phyloP scores from a whole-genome alignment of 352 stramenopile genomes.

The Phytopythium aichiense region DNA sequence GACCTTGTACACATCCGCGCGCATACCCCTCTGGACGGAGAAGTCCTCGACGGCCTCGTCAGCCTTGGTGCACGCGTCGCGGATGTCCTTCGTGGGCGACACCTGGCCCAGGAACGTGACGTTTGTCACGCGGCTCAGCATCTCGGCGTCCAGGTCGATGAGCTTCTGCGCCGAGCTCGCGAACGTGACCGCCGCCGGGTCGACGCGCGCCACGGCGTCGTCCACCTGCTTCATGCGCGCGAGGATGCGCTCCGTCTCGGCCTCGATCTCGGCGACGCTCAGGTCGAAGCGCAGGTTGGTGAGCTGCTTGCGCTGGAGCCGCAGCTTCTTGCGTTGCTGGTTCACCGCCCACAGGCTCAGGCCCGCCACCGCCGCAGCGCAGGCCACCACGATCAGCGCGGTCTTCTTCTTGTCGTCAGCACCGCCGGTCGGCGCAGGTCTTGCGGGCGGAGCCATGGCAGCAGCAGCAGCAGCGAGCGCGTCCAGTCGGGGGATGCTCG shows the following conservation, averaged over 20 bases:
- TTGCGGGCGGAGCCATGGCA: conserved; percentile 3
- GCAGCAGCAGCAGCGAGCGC: neutral
- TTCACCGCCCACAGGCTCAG: conserved; percentile 43
- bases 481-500: neutral
- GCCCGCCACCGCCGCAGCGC: conserved; percentile 38
- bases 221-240: conserved; percentile 65
- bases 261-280: conserved; percentile 68
- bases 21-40: conserved; percentile 75
- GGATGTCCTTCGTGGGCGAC: conserved; percentile 52
- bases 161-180: conserved; percentile 72
- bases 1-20: conserved; percentile 79
- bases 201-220: conserved; percentile 57
- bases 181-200: conserved; percentile 42
- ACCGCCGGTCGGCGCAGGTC: neutral
- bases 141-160: conserved; percentile 80
- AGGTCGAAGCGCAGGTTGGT: conserved; percentile 72
- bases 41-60: conserved; percentile 79
- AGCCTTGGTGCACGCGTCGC: conserved; percentile 78
- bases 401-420: conserved; percentile 58
- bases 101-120: conserved; percentile 86
- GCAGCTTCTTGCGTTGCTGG: conserved; percentile 42
- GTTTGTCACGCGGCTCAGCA: conserved; percentile 77
- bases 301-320: conserved; percentile 42
- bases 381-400: conserved; percentile 46
- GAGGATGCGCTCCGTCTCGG: conserved; percentile 59